A percentile compares a stretch with the other conserved stretches of the same genome.
Evolutionary conservation across 805 yeast species (phyloP).

Genomic region (Wickerhamiella kurtzmanii): DNA sequence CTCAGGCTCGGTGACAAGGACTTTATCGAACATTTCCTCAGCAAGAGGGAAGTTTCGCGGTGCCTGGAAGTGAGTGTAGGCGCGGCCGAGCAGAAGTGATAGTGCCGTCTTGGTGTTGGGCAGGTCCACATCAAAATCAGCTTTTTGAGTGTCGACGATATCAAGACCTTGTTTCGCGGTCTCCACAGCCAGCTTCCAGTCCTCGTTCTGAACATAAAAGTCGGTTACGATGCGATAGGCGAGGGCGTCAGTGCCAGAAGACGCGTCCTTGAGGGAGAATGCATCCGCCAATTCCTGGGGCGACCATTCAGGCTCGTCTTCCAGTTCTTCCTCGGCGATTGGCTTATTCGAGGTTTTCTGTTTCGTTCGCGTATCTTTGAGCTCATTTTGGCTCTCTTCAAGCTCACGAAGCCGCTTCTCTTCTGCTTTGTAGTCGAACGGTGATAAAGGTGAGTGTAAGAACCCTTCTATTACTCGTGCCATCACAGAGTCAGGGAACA

Average conservation of each 20-base stretch:
- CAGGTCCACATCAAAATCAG: conserved; percentile 36
- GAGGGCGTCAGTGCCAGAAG: conserved; percentile 29
- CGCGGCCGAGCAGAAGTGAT: conserved; percentile 53
- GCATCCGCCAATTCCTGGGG: conserved; percentile 39
- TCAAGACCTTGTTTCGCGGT: conserved; percentile 48
- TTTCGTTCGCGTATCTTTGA: not conserved
- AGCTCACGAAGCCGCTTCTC: not conserved
- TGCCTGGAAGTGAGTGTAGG: conserved; percentile 75
- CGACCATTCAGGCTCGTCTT: conserved; percentile 14
- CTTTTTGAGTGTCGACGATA: conserved; percentile 29
- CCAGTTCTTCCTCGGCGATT: conserved; percentile 1
- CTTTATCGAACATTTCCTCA: conserved; percentile 49
- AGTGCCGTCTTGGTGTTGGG: conserved; percentile 43
- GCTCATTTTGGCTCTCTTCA: not conserved
- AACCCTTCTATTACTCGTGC: conserved; percentile 7
- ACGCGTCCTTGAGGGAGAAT: conserved; percentile 38
- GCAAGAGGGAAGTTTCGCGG: conserved; percentile 81
- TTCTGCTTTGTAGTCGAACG: conserved; percentile 2
- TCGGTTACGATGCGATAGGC: conserved; percentile 53
- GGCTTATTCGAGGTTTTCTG: not conserved
- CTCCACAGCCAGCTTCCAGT: conserved; percentile 49
- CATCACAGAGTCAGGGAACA: conserved; percentile 9
- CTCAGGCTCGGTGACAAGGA: conserved; percentile 34
- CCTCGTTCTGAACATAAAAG: conserved; percentile 45
- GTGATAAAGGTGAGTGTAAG: conserved; percentile 4